Base-by-base conservation (phyloP, 345 rosid genomes). In the Linum lewisii region DNA sequence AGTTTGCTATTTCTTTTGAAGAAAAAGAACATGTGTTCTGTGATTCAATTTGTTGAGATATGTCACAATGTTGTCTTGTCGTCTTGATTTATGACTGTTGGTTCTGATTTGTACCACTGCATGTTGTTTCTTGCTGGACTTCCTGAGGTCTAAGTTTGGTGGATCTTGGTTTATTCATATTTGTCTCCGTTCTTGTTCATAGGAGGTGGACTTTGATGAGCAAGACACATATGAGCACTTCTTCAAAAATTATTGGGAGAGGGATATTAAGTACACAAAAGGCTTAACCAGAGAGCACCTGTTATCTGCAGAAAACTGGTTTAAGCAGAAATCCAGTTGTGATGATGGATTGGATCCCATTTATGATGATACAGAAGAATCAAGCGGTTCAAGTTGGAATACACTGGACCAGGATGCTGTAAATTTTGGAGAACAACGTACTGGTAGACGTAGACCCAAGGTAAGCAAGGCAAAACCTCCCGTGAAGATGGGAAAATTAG, bases 161-260 rank as follows among this genome's bases (percentile, higher is more conserved):
- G 45, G 45, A 15, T 23, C 24, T 52, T 52, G 55, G 22, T 52
- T 20, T 52, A 8, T 9, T 52, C 13, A 21, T 51, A 8, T 38
- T 8, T 15, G 45, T 38, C 10, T 38, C 45, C 9, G 45, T 15
- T 38, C 45, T 38, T 51, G 54, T 51, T 51, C 55, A 21, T 20
- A 23, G 50, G 67, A 61, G 57, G 45, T 84, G 61, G 78, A 81
- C 52, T 79, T 77, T 21, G 54, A 62, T 23, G 83, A 64, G 60
- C 24, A n/a, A 58, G 74, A 65, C 18, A 73, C 81, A 53, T 58
- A 45, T 2, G 81, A 84, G 59, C 70, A 51, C 38, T 18, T 70
- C 25, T 81, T 81, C 73, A 77, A 74, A 63, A 50, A 11, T 18
- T 84, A 84, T 23, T 84, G 86, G 86, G 75, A 73, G 47, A 63